Conservation (phyloP, 2,329 filamentous ascomycete genomes). For the Colletotrichum sp. region DNA sequence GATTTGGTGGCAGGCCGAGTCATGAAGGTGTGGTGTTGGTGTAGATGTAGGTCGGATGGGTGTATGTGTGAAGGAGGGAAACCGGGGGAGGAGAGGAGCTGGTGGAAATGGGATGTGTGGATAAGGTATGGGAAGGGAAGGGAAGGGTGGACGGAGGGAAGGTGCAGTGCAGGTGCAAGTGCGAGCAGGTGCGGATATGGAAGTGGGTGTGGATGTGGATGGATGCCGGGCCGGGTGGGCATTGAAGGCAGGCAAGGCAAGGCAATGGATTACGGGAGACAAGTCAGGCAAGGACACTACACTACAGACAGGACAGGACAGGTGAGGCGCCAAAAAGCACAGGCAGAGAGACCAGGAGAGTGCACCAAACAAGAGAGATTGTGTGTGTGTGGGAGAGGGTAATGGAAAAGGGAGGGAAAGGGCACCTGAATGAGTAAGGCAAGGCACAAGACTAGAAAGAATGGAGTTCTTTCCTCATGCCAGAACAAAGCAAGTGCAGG, state of each 20-base stretch:
- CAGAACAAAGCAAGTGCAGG: neutral
- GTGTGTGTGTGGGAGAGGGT: neutral
- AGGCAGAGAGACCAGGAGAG: neutral
- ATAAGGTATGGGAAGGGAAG: neutral
- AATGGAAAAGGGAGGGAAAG: neutral
- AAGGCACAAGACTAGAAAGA: neutral
- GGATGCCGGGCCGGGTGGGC: neutral
- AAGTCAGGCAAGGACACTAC: neutral
- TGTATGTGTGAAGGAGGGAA: slow-evolving; percentile 1
- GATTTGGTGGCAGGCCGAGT: slow-evolving; percentile 7
- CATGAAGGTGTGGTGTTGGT: slow-evolving; percentile 1
- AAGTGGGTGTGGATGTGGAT: neutral
- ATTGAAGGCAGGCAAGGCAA: neutral
- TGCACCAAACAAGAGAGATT: neutral
- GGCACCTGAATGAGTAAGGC: neutral
- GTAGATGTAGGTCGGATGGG: neutral
- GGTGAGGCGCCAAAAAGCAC: neutral
- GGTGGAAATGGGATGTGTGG: slow-evolving; percentile 17
- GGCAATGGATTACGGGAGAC: neutral
- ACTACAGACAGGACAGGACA: neutral
- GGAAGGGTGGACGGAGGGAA: neutral
- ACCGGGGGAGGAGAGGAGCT: slow-evolving; percentile 6
- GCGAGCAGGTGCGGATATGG: neutral
- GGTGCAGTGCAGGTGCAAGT: neutral
- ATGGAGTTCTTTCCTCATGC: neutral